These are phyloP conservation scores for Cicer arietinum DNA, from an alignment of 306 rosid species.

Conservation along the genomic window DNA sequence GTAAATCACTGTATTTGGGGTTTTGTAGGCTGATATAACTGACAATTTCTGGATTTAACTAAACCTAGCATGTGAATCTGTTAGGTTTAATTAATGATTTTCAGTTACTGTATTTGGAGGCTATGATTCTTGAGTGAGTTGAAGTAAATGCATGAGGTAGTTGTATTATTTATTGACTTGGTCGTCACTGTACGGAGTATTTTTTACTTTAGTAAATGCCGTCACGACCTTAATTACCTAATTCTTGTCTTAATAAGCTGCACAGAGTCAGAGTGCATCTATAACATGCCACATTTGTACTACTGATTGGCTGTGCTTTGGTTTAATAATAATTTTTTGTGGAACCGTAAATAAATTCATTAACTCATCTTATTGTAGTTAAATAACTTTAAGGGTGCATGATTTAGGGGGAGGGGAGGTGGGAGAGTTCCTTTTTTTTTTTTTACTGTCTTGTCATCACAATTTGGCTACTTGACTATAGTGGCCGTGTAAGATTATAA, in stretches of 20 bases:
- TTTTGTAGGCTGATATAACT: slow-evolving; percentile 1
- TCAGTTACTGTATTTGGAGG: slow-evolving; percentile 37
- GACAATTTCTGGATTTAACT: slow-evolving; percentile 35
- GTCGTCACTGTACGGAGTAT: slow-evolving; percentile 13
- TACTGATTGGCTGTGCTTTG: slow-evolving; percentile 33
- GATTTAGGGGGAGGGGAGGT: neutral
- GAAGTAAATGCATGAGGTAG: slow-evolving; percentile 37
- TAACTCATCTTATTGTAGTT: slow-evolving; percentile 17
- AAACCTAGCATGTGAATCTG: slow-evolving; percentile 6
- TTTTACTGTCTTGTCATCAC: slow-evolving; percentile 14
- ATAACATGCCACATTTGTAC: slow-evolving; percentile 28
- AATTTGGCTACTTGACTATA: slow-evolving; percentile 21
- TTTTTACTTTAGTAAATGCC: slow-evolving; percentile 11
- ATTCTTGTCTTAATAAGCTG: slow-evolving; percentile 23
- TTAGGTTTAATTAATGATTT: slow-evolving; percentile 40
- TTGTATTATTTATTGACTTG: slow-evolving; percentile 25
- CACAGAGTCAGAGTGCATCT: slow-evolving; percentile 18
- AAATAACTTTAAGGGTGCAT: neutral
- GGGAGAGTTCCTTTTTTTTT: neutral
- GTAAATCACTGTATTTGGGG: slow-evolving; percentile 35
- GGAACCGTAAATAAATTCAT: slow-evolving; percentile 22
- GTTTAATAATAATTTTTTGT: slow-evolving; percentile 24
- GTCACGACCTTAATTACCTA: neutral
- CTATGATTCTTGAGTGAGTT: slow-evolving; percentile 25
- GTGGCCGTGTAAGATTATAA: slow-evolving; percentile 14